phyloP scores from a whole-genome alignment of 129 eudicot species.

The Oenanthe sinensis region DNA sequence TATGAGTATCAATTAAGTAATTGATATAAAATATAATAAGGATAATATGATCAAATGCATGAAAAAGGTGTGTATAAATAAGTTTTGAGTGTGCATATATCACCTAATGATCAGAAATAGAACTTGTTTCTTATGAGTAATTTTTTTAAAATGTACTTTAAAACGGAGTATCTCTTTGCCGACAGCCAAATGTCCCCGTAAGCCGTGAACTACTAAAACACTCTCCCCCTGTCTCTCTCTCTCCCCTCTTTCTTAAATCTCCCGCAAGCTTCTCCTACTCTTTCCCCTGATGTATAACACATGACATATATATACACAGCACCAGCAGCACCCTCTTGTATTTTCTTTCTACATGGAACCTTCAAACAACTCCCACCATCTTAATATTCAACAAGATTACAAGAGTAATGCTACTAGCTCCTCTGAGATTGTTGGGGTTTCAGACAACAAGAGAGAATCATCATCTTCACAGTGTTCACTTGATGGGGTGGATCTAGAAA shows the following conservation, averaged over 20 bases:
- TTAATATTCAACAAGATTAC: not conserved
- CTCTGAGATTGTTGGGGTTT: slow-evolving; percentile 1
- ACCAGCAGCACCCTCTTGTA: not conserved
- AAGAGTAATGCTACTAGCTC: not conserved
- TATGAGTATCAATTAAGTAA: too few species aligned
- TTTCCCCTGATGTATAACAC: not conserved
- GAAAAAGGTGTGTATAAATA: too few species aligned
- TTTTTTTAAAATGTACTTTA: too few species aligned
- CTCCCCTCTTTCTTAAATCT: not conserved
- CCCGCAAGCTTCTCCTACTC: not conserved
- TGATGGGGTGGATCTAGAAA: slow-evolving; percentile 1
- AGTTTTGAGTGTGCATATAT: too few species aligned
- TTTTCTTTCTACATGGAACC: not conserved
- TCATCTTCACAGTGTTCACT: not conserved
- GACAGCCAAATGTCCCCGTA: not conserved
- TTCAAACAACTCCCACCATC: not conserved
- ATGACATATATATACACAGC: not conserved
- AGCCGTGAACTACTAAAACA: not conserved
- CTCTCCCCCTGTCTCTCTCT: not conserved
- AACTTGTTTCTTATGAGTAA: too few species aligned
- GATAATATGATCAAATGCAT: too few species aligned
- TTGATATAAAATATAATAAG: too few species aligned
- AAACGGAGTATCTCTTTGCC: not conserved
- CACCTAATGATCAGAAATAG: too few species aligned
- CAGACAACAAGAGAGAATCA: not conserved